A percentile compares a stretch with the other conserved stretches of the same genome.
Conservation (phyloP, 2,329 filamentous ascomycete genomes). For the Penicillium nordicum region DNA sequence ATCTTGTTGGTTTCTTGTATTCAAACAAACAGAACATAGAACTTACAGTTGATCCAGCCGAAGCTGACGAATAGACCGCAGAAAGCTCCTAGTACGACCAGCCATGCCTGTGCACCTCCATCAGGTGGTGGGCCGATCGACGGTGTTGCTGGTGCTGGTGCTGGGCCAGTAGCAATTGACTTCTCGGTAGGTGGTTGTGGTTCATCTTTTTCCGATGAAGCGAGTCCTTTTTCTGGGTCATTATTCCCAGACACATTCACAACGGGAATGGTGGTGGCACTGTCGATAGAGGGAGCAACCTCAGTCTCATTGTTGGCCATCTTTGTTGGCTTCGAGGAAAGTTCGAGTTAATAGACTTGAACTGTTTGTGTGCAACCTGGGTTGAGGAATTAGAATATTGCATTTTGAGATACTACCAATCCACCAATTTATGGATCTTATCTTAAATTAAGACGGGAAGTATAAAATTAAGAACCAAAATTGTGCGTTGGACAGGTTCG, state of each 20-base stretch:
- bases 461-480: conserved; percentile 1
- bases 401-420: not conserved
- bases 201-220: not conserved
- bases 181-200: not conserved
- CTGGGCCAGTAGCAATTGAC: not conserved
- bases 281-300: conserved; percentile 4
- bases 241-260: conserved; percentile 4
- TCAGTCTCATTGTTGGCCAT: not conserved
- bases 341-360: not conserved
- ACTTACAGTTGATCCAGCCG: conserved; percentile 50
- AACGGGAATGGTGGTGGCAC: conserved; percentile 8
- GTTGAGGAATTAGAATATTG: not conserved
- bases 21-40: not conserved
- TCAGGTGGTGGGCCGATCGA: conserved; percentile 25
- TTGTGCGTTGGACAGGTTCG: not conserved
- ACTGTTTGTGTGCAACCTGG: not conserved
- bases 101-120: conserved; percentile 33
- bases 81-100: conserved; percentile 50
- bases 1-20: not conserved
- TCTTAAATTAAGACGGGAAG: not conserved
- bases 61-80: conserved; percentile 50
- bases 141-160: not conserved
- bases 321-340: not conserved
- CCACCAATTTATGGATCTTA: not conserved
- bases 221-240: conserved; percentile 15